A percentile compares a stretch with the other conserved stretches of the same genome.
Evolutionary conservation across 202 grass and related monocot genomes (phyloP).

Genomic region (Musa balbisiana): DNA sequence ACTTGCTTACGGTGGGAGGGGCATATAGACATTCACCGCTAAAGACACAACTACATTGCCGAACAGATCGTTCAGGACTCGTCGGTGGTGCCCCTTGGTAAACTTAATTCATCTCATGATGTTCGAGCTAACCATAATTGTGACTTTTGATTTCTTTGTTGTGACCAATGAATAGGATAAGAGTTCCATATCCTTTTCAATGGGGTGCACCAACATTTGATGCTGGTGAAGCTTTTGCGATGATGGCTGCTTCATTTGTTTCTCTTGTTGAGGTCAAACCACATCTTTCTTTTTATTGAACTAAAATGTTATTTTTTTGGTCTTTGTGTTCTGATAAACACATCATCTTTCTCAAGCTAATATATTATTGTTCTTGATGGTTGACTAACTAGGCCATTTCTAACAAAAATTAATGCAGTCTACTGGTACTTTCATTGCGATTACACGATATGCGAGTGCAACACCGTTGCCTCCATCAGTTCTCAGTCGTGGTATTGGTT

Average conservation of each 20-base stretch:
- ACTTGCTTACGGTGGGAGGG: conserved; percentile 85
- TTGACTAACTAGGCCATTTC: not conserved
- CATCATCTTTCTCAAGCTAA: not conserved
- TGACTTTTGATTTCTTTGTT: conserved; percentile 1
- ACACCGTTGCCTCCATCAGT: conserved; percentile 85
- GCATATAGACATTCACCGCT: conserved; percentile 71
- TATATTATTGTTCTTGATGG: not conserved
- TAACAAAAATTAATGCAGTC: conserved; percentile 29
- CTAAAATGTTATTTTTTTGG: not conserved
- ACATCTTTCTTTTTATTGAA: conserved; percentile 5
- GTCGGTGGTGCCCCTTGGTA: conserved; percentile 83
- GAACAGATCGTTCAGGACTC: conserved; percentile 85
- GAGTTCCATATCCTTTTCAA: conserved; percentile 94
- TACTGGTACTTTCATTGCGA: conserved; percentile 83
- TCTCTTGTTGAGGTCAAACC: conserved; percentile 73
- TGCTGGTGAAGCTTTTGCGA: conserved; percentile 95
- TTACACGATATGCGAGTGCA: conserved; percentile 86
- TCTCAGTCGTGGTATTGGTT: conserved; percentile 86
- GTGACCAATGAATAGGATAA: conserved; percentile 52
- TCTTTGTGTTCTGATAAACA: not conserved
- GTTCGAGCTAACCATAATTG: not conserved
- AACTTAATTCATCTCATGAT: not conserved
- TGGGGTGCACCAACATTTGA: conserved; percentile 96
- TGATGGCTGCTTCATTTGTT: conserved; percentile 97
- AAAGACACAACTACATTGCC: conserved; percentile 92